A percentile compares a stretch with the other conserved stretches of the same genome.
Evolutionary conservation across 129 eudicot species (phyloP).

Genomic region (Helianthus annuus): HanXRQr2.0-SUNRISE NC_035436.2:137691311-137691810

Average conservation of each 20-base stretch:
- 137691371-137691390: slow-evolving; percentile 2
- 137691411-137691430: slow-evolving; percentile 9
- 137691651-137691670: slow-evolving; percentile 54
- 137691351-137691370: slow-evolving; percentile 15
- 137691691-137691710: slow-evolving; percentile 90
- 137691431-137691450: neutral
- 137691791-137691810: slow-evolving; percentile 96
- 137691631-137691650: neutral
- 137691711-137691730: slow-evolving; percentile 81
- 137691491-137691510: neutral
- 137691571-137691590: neutral
- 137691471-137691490: neutral
- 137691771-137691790: slow-evolving; percentile 96
- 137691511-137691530: neutral
- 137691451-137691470: neutral
- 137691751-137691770: slow-evolving; percentile 73
- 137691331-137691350: neutral
- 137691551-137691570: no score
- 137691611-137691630: neutral
- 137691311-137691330: slow-evolving; percentile 7
- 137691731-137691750: slow-evolving; percentile 72
- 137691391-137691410: neutral
- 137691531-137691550: neutral
- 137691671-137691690: slow-evolving; percentile 79
- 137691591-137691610: neutral